Conservation (phyloP, 1,284 basidiomycete species). For the Tremellales sp. region DNA sequence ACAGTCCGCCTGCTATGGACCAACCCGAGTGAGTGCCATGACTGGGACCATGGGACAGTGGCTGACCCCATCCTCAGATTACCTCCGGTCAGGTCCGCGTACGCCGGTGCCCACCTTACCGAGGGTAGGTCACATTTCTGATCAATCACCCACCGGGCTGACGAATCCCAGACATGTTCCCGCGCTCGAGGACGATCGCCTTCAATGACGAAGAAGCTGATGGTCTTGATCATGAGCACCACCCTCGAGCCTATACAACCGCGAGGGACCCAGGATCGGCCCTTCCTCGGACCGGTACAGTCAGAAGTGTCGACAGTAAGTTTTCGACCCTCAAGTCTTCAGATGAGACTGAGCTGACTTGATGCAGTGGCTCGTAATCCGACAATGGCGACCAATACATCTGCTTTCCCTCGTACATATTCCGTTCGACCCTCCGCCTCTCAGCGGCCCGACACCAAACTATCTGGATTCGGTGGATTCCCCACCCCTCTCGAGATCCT, state of each 20-base stretch:
- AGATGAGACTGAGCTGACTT: not conserved
- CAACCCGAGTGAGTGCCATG: conserved; percentile 7
- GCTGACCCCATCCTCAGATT: conserved; percentile 8
- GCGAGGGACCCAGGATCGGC: conserved; percentile 27
- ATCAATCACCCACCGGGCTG: not conserved
- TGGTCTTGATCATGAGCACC: conserved; percentile 17
- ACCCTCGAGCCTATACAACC: conserved; percentile 18
- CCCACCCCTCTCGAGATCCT: conserved; percentile 70
- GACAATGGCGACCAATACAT: conserved; percentile 1
- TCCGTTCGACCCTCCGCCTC: conserved; percentile 45
- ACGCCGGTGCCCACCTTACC: conserved; percentile 24
- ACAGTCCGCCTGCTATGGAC: conserved; percentile 12
- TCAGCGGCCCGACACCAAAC: conserved; percentile 24
- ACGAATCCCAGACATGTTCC: conserved; percentile 44
- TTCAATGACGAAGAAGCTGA: conserved; percentile 50
- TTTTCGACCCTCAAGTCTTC: not conserved
- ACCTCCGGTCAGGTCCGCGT: conserved; percentile 17
- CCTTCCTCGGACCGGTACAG: conserved; percentile 40
- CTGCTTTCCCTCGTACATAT: conserved; percentile 42
- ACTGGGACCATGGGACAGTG: not conserved
- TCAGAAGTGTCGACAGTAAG: conserved; percentile 26
- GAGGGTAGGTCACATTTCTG: conserved; percentile 17
- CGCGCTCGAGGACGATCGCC: conserved; percentile 57
- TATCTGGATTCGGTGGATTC: conserved; percentile 73
- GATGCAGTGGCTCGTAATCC: conserved; percentile 1